Evolutionary conservation across 1,284 basidiomycete species (phyloP), one percentile per base, ranked within the genome.

Genomic region (Ustilago shanxiensis): DNA sequence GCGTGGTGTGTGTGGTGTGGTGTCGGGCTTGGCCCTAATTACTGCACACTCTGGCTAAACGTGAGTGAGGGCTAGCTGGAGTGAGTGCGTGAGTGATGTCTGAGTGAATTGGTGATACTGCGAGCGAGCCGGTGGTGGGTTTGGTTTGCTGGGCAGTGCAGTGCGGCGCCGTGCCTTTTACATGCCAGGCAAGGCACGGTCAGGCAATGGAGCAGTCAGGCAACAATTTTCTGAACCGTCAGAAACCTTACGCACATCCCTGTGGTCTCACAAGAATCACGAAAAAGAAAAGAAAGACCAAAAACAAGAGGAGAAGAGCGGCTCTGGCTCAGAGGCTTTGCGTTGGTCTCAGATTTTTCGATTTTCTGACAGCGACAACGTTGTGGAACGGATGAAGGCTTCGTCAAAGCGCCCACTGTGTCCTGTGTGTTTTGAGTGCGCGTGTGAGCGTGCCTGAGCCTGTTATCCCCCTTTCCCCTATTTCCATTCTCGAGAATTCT

Each of bases 71-170:
- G n/a, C n/a, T n/a, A n/a, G n/a, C n/a, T n/a, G n/a, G n/a, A 47
- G 44, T 22, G 44, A 6, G 37, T 39, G 37, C 31, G 31, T 33
- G n/a, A n/a, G n/a, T n/a, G n/a, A n/a, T n/a, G n/a, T n/a, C n/a
- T n/a, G n/a, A n/a, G n/a, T n/a, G n/a, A n/a, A n/a, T n/a, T n/a
- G n/a, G n/a, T n/a, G n/a, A n/a, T n/a, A n/a, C n/a, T n/a, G 35
- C 6, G 35, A 37, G 35, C 8, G 9, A 20, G 41, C 41, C n/a
- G 20, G 41, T 44, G 41, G 35, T 45, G 20, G 44, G 5, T 37
- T 45, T 49, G 47, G 9, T 16, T 11, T 49, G 47, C 51, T 53
- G 51, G 29, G 51, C 33, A 14, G 31, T 52, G 50, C 50, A n/a
- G 50, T 52, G 26, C 33, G 22, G 10, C 35, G 51, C 51, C 29